A percentile compares a stretch with the other conserved stretches of the same genome.
Conservation (phyloP, 164 flowering plant genomes). For the Vitis amurensis region DNA sequence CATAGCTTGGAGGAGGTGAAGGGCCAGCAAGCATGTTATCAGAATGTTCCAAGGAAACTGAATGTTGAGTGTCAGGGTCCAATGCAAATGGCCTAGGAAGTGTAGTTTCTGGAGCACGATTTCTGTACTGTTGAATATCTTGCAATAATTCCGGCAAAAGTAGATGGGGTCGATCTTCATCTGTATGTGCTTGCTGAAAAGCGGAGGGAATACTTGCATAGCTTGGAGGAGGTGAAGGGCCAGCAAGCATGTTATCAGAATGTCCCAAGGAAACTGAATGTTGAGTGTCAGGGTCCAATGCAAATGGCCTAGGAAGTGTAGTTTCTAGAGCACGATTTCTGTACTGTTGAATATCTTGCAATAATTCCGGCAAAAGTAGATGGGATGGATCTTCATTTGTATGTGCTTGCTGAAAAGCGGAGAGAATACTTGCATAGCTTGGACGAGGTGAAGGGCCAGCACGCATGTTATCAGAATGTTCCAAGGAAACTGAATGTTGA, state of each 20-base stretch:
- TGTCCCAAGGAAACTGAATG: conserved; percentile 47
- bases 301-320: conserved; percentile 32
- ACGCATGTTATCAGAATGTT: conserved; percentile 38
- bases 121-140: neutral
- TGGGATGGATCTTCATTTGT: conserved; percentile 32
- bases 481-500: no score
- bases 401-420: conserved; percentile 39
- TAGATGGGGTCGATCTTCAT: no score
- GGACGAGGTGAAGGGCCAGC: conserved; percentile 47
- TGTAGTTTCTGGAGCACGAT: neutral
- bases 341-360: neutral
- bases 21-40: conserved; percentile 49
- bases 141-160: no score
- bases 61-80: no score
- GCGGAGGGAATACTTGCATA: no score
- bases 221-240: no score
- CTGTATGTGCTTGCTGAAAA: no score
- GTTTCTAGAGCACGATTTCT: conserved; percentile 1
- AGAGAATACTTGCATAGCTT: conserved; percentile 47
- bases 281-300: conserved; percentile 53
- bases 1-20: conserved; percentile 45
- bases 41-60: conserved; percentile 5
- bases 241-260: no score
- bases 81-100: no score
- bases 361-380: conserved; percentile 7